These are phyloP conservation scores for Phanerodontia chrysosporium DNA, from an alignment of 768 basidiomycete genomes.

Conservation along the genomic window DNA sequence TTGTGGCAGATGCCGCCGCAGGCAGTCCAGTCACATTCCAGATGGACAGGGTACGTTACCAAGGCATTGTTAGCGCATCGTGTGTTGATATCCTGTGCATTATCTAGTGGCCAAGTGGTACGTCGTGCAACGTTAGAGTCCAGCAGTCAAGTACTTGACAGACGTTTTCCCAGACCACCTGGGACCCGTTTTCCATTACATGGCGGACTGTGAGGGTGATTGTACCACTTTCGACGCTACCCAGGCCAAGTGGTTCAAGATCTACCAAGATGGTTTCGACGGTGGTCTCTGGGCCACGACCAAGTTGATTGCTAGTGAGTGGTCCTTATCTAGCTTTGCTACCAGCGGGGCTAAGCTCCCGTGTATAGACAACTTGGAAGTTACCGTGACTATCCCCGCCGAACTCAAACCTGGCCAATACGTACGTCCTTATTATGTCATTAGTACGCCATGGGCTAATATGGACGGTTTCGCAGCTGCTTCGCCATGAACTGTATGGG, in stretches of 20 bases:
- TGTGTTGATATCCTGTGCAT: background rate
- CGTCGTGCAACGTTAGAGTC: background rate
- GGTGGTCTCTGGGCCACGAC: conserved; percentile 39
- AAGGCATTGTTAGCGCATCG: background rate
- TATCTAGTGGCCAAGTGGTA: conserved; percentile 24
- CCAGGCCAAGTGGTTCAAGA: conserved; percentile 44
- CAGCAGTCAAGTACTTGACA: background rate
- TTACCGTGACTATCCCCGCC: conserved; percentile 39
- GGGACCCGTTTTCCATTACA: conserved; percentile 49
- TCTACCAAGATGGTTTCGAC: conserved; percentile 43
- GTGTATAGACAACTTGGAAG: conserved; percentile 4
- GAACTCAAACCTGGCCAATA: conserved; percentile 44
- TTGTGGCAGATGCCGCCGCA: conserved; percentile 34
- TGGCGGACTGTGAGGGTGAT: conserved; percentile 44
- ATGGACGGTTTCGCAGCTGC: conserved; percentile 28
- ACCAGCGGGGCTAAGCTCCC: background rate
- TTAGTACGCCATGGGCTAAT: background rate
- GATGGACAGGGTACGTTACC: conserved; percentile 38
- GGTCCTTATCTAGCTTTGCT: background rate
- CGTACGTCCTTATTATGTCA: conserved; percentile 29
- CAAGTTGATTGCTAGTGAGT: conserved; percentile 38
- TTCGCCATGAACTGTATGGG: conserved; percentile 45
- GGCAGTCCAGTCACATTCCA: conserved; percentile 40
- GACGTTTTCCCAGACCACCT: conserved; percentile 36
- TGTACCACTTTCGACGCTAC: conserved; percentile 32